Evolutionary conservation across 140 eudicot species (phyloP).

Genomic region (Stevia rebaudiana): DNA sequence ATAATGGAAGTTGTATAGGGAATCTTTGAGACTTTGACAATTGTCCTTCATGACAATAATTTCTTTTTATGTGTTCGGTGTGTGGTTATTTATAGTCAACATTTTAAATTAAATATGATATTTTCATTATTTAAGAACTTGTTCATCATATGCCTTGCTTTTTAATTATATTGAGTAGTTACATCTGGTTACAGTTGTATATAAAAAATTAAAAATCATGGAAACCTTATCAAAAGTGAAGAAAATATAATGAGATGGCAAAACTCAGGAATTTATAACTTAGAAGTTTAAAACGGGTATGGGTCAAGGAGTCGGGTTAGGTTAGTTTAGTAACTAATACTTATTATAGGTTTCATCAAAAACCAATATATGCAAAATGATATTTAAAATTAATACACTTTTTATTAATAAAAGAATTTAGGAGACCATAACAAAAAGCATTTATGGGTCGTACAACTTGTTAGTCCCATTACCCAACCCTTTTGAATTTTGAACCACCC

Average conservation of each 20-base stretch:
- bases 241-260: not conserved
- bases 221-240: not conserved
- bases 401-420: too few species aligned
- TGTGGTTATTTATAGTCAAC: constrained; percentile 7
- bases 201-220: not conserved
- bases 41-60: constrained; percentile 8
- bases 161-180: not conserved
- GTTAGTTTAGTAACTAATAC: too few species aligned
- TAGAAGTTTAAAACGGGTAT: not conserved
- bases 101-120: not conserved
- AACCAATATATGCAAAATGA: too few species aligned
- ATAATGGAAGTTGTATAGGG: constrained; percentile 13
- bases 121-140: not conserved
- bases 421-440: not conserved
- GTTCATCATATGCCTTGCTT: not conserved
- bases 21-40: constrained; percentile 34
- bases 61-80: constrained; percentile 4
- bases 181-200: not conserved
- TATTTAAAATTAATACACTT: too few species aligned
- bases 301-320: too few species aligned
- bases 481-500: not conserved
- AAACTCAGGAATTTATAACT: not conserved
- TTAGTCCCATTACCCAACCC: not conserved
- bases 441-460: not conserved
- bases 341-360: too few species aligned